Base-by-base conservation (phyloP, 192 early-diverging fungal genomes). In the Jimgerdemannia lactiflua region DNA sequence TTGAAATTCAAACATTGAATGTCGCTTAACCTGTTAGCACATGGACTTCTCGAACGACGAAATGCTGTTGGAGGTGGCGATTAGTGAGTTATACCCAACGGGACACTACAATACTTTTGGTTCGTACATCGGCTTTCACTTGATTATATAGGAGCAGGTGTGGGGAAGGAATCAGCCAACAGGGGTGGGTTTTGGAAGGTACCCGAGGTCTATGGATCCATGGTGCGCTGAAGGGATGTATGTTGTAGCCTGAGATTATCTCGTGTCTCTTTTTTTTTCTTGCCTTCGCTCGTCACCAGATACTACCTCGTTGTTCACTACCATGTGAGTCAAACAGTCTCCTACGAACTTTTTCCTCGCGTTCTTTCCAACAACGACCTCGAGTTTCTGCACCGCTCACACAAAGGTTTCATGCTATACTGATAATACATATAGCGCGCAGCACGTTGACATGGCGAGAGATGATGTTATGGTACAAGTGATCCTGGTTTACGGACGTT, bases 41-140 rank as follows among this genome's bases (percentile, higher is more conserved):
- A 78, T 81, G 77, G 80, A 81, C 19, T 81, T 81, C 44, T 78
- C 80, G 19, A 67, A 71, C 4, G 80, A 81, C 11, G 71, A 41
- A 8, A 70, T 69, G 4, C 70, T 81, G 14, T 17, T 81, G 3
- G 74, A 71, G 4, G 74, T 78, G 71, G 80, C 67, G 4, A 75
- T 81, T 19, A 77, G 75, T 29, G 80, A 78, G 64, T 68, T 81
- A 4, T 81, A 78, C 54, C 71, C 80, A 3, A 81, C 78, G 80
- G 80, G 80, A 43, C 70, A 78, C 18, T 81, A 73, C 40, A 59
- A 17, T 3, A 42, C 70, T 8, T 81, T 78, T 70, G 74, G 80
- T 78, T 75, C 59, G 79, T 29, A 14, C 54, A 18, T 2, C 6
- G 65, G 18, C 8, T 4, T 70, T 70, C 19, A 70, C 39, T 69